Conservation (phyloP, 495 filamentous ascomycete genomes). For the Neurospora sp. region DNA sequence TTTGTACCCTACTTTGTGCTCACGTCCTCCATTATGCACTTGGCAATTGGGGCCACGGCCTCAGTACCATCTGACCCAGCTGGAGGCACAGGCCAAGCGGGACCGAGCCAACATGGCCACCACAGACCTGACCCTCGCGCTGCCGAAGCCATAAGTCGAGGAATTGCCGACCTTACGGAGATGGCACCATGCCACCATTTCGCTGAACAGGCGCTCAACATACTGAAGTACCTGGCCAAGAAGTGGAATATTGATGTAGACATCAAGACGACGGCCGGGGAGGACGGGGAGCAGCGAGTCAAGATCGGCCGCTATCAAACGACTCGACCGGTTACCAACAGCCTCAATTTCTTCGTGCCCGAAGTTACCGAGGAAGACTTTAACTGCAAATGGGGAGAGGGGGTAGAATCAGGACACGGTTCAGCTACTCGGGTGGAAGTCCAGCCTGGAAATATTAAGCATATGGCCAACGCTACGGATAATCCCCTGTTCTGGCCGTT, state of each 20-base stretch:
- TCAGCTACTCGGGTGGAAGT: constrained; percentile 1
- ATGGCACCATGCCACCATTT: constrained; percentile 51
- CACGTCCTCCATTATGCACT: constrained; percentile 48
- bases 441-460: constrained; percentile 1
- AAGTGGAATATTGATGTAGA: constrained; percentile 48
- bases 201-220: constrained; percentile 47
- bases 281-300: not conserved
- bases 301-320: constrained; percentile 12
- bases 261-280: constrained; percentile 14
- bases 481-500: constrained; percentile 47
- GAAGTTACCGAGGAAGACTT: constrained; percentile 34
- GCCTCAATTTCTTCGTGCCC: constrained; percentile 42
- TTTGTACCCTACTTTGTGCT: constrained; percentile 53
- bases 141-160: constrained; percentile 29
- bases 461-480: constrained; percentile 19
- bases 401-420: not conserved
- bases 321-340: constrained; percentile 30
- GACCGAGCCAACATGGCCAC: constrained; percentile 10
- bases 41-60: constrained; percentile 34
- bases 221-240: constrained; percentile 42
- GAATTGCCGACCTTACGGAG: constrained; percentile 43
- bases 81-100: constrained; percentile 1
- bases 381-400: constrained; percentile 23
- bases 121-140: constrained; percentile 21
- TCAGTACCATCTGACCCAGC: constrained; percentile 1